Evolutionary conservation across 176 grass and related monocot species (phyloP).

Genomic region (Aegilops bicornis): DNA sequence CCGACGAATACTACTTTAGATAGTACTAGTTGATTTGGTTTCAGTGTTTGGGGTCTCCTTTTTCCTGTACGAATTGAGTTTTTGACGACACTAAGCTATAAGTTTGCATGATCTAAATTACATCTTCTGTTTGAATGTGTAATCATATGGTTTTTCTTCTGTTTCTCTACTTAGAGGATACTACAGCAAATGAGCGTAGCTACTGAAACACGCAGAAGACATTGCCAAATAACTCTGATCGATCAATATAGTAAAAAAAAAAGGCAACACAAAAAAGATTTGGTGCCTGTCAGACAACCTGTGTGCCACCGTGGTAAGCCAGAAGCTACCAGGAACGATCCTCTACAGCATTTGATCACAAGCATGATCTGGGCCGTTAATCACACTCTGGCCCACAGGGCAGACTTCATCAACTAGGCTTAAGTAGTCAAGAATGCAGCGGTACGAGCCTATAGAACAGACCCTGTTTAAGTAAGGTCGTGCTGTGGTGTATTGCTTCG

Average conservation of each 20-base stretch:
- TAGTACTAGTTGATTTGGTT: not conserved
- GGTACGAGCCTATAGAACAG: conserved; percentile 57
- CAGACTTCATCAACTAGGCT: conserved; percentile 42
- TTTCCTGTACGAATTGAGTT: not conserved
- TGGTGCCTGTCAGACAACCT: conserved; percentile 4
- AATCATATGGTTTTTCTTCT: not conserved
- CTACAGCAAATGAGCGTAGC: too few species aligned
- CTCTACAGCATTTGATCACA: not conserved
- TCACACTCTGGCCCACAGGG: conserved; percentile 59
- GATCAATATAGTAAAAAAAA: too few species aligned
- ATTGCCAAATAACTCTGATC: too few species aligned
- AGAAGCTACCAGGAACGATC: not conserved
- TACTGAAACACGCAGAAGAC: too few species aligned
- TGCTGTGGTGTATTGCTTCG: fast-evolving
- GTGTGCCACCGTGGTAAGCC: not conserved
- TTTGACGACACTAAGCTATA: not conserved
- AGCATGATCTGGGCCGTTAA: not conserved
- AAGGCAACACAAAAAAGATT: not conserved
- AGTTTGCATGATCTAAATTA: not conserved
- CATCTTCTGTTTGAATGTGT: not conserved
- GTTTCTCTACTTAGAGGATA: not conserved
- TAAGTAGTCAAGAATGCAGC: conserved; percentile 40
- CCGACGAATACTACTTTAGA: not conserved
- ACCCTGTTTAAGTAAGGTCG: conserved; percentile 69
- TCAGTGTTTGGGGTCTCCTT: not conserved